Evolutionary conservation across 2,329 filamentous ascomycete species (phyloP), one percentile per base, ranked within the genome.

Genomic region (Cladosporium sp.): DNA sequence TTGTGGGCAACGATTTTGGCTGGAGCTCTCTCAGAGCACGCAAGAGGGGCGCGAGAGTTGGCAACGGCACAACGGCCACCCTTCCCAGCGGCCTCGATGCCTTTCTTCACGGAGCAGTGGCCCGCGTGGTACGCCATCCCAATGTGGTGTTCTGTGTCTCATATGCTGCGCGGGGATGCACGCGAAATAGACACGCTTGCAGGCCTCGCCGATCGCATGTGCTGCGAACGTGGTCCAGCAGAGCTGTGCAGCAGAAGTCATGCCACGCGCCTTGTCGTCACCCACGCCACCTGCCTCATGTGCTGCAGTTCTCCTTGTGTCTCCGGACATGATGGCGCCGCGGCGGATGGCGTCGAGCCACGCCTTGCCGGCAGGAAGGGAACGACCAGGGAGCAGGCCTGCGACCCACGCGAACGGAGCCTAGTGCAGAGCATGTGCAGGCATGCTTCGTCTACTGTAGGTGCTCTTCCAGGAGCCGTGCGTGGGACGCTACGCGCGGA

Each of bases 281-380:
- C 17, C 48, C 13, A 28, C 45, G 45, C 28, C 28, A 51, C 48
- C 34, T 36, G 48, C 48, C 20, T 51, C 34, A 28, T 13, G 19
- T 19, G n/a, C 20, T 36, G 55, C 48, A 36, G 48, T 19, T 36
- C 35, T 51, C 25, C 45, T 48, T 35, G 22, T 35, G 45, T 35
- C 17, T 25, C 45, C 48, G 39, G 48, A 39, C n/a, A 51, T 51
- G 48, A 51, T 34, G 48, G 39, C 13, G 48, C 19, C 48, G 32
- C 17, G 17, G 19, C 40, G 13, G 13, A 20, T 13, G 19, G 40
- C 40, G 40, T 20, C 12, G 17, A 44, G 40, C 40, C 40, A 44
- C 40, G 24, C 15, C 20, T 13, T 22, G 20, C 20, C 40, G 40
- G 40, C 48, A 51, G 48, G 22, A 45, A 24, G 22, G 13, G 42